These are phyloP conservation scores for Pseudozyma sp. DNA, from an alignment of 1,284 basidiomycete species.

Conservation along the genomic window DNA sequence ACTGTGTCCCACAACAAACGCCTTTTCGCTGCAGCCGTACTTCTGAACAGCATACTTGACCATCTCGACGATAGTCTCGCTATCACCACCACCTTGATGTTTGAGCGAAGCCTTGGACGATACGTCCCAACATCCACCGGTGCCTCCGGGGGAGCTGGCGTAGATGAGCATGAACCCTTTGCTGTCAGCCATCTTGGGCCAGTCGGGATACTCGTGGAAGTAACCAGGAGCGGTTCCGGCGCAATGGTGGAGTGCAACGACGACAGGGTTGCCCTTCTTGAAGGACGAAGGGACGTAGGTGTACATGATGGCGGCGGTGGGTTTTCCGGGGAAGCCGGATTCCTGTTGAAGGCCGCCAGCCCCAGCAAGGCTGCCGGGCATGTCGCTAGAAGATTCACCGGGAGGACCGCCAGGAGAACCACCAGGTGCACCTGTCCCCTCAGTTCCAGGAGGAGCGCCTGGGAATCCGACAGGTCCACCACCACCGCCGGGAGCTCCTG, in stretches of 20 bases:
- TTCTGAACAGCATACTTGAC: constrained; percentile 19
- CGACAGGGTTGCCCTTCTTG: constrained; percentile 31
- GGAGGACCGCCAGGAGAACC: not conserved
- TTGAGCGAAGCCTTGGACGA: constrained; percentile 14
- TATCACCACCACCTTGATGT: constrained; percentile 26
- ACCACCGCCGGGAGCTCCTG: not conserved
- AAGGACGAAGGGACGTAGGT: constrained; percentile 32
- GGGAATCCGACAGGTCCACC: not conserved
- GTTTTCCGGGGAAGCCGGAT: constrained; percentile 12
- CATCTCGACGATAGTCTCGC: constrained; percentile 24
- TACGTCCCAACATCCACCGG: constrained; percentile 26
- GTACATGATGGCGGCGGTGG: constrained; percentile 26
- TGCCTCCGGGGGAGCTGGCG: constrained; percentile 9
- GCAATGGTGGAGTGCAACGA: constrained; percentile 35
- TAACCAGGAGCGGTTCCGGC: constrained; percentile 16
- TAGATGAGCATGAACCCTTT: constrained; percentile 40
- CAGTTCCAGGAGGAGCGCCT: not conserved
- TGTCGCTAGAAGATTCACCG: not conserved
- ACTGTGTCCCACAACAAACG: constrained; percentile 15
- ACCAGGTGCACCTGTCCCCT: not conserved
- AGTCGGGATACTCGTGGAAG: constrained; percentile 20
- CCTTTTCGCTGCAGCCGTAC: constrained; percentile 20
- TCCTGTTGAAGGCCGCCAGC: constrained; percentile 15
- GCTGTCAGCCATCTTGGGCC: constrained; percentile 19
- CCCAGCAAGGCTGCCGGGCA: not conserved